Conservation (phyloP, 805 yeast species). For the Blastobotrys robertii region DNA sequence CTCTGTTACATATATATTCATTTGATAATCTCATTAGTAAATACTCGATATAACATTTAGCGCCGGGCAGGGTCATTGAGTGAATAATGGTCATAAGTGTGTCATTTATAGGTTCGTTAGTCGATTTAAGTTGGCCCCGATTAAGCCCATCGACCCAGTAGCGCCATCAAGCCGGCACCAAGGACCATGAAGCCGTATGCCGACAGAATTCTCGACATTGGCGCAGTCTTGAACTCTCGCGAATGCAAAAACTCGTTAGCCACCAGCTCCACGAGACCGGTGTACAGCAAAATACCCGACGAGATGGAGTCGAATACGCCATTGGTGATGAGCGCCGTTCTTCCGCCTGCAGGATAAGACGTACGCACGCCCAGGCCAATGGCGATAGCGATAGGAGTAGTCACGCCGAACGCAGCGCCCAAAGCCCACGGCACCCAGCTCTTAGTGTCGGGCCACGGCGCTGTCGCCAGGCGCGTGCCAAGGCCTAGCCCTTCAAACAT, state of each 20-base stretch:
- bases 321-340: conserved; percentile 48
- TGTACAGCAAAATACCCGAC: conserved; percentile 67
- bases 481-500: conserved; percentile 80
- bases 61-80: no score
- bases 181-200: conserved; percentile 30
- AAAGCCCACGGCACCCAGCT: conserved; percentile 44
- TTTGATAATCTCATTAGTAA: no score
- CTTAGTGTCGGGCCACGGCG: conserved; percentile 41
- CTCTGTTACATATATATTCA: no score
- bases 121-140: no score
- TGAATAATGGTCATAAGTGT: no score
- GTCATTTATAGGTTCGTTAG: no score
- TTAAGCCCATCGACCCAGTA: conserved; percentile 56
- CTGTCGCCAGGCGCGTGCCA: conserved; percentile 66
- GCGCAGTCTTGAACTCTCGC: conserved; percentile 23
- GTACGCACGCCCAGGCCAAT: conserved; percentile 69
- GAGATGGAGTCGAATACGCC: conserved; percentile 71
- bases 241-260: conserved; percentile 59
- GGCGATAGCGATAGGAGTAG: conserved; percentile 69
- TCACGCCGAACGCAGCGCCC: conserved; percentile 42
- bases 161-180: conserved; percentile 55
- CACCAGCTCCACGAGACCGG: conserved; percentile 70
- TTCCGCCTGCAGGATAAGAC: conserved; percentile 42
- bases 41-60: no score
- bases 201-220: conserved; percentile 12